Evolutionary conservation across 139 green algal species (phyloP), one percentile per base, ranked within the genome.

Genomic region (Chlorella sp.): DNA sequence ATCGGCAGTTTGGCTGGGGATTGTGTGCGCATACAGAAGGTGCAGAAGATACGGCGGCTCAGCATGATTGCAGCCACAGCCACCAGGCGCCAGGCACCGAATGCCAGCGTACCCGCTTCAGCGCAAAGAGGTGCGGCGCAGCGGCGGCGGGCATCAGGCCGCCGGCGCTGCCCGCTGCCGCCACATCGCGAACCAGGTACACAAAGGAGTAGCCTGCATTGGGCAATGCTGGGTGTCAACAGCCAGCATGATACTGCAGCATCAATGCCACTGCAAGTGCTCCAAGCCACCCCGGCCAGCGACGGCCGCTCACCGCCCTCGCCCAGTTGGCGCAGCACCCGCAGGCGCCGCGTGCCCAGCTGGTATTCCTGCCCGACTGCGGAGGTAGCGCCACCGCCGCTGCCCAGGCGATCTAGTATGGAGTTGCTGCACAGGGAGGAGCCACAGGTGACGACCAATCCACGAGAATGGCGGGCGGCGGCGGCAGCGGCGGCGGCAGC

Each of bases 191-290:
- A 8, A 92, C 94, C 7, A 97, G 83, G 48, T 93, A 94, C 1
- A 97, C 94, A 62, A 96, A 94, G 9, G 91, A 92, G 51, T 96
- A 97, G 11, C 94, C 51, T 60, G 51, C 16, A n/a, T n/a, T n/a
- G n/a, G n/a, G n/a, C n/a, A n/a, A n/a, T n/a, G n/a, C n/a, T n/a
- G n/a, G n/a, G n/a, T n/a, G n/a, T n/a, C n/a, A n/a, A n/a, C n/a
- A n/a, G n/a, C n/a, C n/a, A n/a, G n/a, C n/a, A n/a, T n/a, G n/a
- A n/a, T n/a, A n/a, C n/a, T n/a, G n/a, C n/a, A n/a, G n/a, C n/a
- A n/a, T n/a, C n/a, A n/a, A n/a, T n/a, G n/a, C n/a, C n/a, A n/a
- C n/a, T n/a, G n/a, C 7, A 24, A 24, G 13, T 16, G 13, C 16
- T 16, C 2, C 51, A 60, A 24, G 51, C 51, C 14, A 24, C 14